Conservation (phyloP, 768 basidiomycete species). For the Leccinellum albellum region DNA sequence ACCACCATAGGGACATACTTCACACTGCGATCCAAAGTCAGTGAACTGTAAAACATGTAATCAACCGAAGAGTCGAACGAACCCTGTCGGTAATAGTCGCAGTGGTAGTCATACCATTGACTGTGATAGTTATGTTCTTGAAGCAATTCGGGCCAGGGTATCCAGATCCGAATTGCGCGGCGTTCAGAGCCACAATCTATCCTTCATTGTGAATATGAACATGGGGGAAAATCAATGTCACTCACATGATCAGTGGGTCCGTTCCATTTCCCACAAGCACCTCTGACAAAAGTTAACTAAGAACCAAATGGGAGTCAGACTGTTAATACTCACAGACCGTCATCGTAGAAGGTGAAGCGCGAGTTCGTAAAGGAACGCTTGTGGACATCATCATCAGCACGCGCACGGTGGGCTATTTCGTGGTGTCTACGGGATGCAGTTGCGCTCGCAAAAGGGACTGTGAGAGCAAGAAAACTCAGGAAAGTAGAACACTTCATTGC, state of each 20-base stretch:
- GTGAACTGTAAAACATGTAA: not conserved
- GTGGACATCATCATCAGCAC: conserved; percentile 32
- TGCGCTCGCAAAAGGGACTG: conserved; percentile 33
- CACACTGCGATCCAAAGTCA: conserved; percentile 42
- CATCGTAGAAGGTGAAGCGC: conserved; percentile 53
- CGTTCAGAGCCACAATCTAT: conserved; percentile 29
- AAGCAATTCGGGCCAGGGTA: conserved; percentile 66
- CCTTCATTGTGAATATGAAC: not conserved
- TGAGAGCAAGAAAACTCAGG: conserved; percentile 34
- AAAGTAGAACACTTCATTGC: conserved; percentile 27
- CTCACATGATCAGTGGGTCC: conserved; percentile 28
- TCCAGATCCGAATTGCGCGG: conserved; percentile 48
- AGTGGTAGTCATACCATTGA: conserved; percentile 46
- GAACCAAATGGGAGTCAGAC: not conserved
- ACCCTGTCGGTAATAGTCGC: conserved; percentile 66
- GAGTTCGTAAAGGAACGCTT: conserved; percentile 34
- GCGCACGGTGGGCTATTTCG: conserved; percentile 45
- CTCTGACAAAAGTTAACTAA: conserved; percentile 32
- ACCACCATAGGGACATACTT: conserved; percentile 59
- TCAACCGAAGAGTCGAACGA: not conserved
- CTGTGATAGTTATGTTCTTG: conserved; percentile 56
- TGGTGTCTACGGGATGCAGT: conserved; percentile 32
- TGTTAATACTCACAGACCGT: conserved; percentile 40
- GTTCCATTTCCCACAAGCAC: conserved; percentile 50
- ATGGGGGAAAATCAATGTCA: not conserved